Percentiles rank a stretch among this genome's conserved stretches.
These are phyloP conservation scores for Backusella morwellensis DNA, from an alignment of 192 early-diverging fungal genomes.

Conservation along the genomic window DNA sequence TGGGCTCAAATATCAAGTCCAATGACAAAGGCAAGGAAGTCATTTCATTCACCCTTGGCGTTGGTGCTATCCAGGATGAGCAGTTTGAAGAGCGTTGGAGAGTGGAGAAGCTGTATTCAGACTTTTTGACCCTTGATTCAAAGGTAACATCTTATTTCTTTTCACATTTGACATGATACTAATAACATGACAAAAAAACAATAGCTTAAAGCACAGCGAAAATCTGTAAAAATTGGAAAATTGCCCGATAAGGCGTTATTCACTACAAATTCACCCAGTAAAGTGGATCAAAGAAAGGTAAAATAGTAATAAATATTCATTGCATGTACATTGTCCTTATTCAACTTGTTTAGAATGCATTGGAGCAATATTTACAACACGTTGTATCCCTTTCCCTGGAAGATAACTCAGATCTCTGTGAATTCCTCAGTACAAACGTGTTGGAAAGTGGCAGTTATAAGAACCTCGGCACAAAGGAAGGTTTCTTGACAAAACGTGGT, in stretches of 20 bases:
- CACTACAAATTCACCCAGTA: slow-evolving; percentile 75
- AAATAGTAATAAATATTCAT: neutral
- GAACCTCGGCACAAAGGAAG: slow-evolving; percentile 71
- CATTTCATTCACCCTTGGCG: slow-evolving; percentile 50
- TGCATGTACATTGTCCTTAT: neutral
- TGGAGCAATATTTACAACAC: slow-evolving; percentile 83
- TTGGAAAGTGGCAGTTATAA: slow-evolving; percentile 31
- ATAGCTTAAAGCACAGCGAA: slow-evolving; percentile 11
- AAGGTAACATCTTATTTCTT: slow-evolving; percentile 55
- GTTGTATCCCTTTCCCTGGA: slow-evolving; percentile 56
- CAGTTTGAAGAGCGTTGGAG: slow-evolving; percentile 64
- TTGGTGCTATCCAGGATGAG: slow-evolving; percentile 39
- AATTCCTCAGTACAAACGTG: slow-evolving; percentile 80
- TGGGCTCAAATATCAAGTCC: slow-evolving; percentile 39
- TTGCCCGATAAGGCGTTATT: slow-evolving; percentile 86
- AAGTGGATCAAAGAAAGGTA: slow-evolving; percentile 83
- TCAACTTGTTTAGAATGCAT: slow-evolving; percentile 40
- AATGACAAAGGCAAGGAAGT: slow-evolving; percentile 78
- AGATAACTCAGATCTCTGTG: slow-evolving; percentile 64
- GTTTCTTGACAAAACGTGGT: slow-evolving; percentile 88
- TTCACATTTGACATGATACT: no score
- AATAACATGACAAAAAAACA: neutral
- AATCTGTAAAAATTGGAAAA: slow-evolving; percentile 59
- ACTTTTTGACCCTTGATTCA: slow-evolving; percentile 78
- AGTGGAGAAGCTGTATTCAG: slow-evolving; percentile 85